phyloP scores from a whole-genome alignment of 441 rosid species.

The Isatis lusitanica region DNA sequence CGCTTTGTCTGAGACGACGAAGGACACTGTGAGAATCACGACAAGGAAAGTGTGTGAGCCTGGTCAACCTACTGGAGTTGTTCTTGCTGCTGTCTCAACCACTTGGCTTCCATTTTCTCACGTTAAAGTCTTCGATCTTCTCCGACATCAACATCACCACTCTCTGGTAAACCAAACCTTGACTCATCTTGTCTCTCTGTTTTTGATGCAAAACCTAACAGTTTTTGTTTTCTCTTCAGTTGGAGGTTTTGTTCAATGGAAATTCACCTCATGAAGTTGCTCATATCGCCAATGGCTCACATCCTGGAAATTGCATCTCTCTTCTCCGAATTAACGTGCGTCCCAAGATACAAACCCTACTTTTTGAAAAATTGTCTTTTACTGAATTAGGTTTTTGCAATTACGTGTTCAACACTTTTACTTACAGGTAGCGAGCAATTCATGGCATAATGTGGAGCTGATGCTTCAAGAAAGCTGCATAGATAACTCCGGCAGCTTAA shows the following conservation, averaged over 20 bases:
- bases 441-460: slow-evolving; percentile 82
- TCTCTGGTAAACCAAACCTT: slow-evolving; percentile 51
- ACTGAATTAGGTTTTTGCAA: no score
- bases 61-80: slow-evolving; percentile 79
- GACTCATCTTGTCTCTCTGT: neutral
- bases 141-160: slow-evolving; percentile 74
- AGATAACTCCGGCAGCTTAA: slow-evolving; percentile 73
- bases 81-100: slow-evolving; percentile 81
- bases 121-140: slow-evolving; percentile 65
- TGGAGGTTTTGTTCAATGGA: slow-evolving; percentile 79
- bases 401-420: neutral
- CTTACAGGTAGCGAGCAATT: slow-evolving; percentile 77
- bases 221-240: slow-evolving; percentile 28
- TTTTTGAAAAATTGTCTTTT: no score
- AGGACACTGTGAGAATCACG: slow-evolving; percentile 70
- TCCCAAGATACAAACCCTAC: neutral
- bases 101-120: slow-evolving; percentile 86
- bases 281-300: slow-evolving; percentile 90
- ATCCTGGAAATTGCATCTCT: slow-evolving; percentile 89
- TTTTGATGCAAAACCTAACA: neutral
- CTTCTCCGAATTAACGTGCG: slow-evolving; percentile 87
- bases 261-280: slow-evolving; percentile 84
- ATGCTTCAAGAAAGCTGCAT: slow-evolving; percentile 88
- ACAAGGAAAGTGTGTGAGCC: slow-evolving; percentile 67
- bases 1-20: slow-evolving; percentile 53